phyloP scores from a whole-genome alignment of 202 grass and related monocot genomes.

The Dendrocalamus latiflorus region DNA sequence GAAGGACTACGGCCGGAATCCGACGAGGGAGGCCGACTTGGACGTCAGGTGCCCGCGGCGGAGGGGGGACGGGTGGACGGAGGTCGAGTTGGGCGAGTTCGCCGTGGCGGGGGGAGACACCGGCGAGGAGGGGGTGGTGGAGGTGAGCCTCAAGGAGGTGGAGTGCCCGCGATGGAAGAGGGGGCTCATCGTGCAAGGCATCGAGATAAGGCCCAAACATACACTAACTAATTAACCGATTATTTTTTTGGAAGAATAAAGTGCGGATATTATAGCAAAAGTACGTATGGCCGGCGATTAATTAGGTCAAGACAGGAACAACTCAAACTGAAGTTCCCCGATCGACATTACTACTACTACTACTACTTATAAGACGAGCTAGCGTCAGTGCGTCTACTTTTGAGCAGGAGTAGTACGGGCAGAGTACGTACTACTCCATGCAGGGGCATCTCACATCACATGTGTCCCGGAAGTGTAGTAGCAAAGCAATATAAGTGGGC shows the following conservation, averaged over 20 bases:
- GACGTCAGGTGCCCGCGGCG: constrained; percentile 37
- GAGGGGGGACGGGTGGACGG: constrained; percentile 47
- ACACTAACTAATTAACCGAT: neutral
- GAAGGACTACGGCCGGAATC: constrained; percentile 4
- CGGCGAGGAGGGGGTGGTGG: constrained; percentile 28
- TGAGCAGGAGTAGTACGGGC: neutral
- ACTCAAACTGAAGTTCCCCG: neutral
- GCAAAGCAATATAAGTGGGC: no score
- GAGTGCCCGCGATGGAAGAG: constrained; percentile 26
- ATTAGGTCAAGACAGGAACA: neutral
- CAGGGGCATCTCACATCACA: no score
- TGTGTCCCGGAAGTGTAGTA: no score
- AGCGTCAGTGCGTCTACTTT: neutral
- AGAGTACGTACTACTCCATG: no score
- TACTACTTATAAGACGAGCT: neutral
- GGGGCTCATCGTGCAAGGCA: constrained; percentile 52
- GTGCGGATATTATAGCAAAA: neutral
- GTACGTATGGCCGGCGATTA: neutral
- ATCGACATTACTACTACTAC: neutral
- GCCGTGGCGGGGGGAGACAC: neutral
- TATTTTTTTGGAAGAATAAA: neutral
- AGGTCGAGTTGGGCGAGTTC: constrained; percentile 63
- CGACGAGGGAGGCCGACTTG: constrained; percentile 9
- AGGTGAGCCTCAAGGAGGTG: constrained; percentile 40
- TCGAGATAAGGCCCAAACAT: constrained; percentile 49